These are phyloP conservation scores for Linderniella brevidens DNA, from an alignment of 257 asterid species.

Conservation along the genomic window DNA sequence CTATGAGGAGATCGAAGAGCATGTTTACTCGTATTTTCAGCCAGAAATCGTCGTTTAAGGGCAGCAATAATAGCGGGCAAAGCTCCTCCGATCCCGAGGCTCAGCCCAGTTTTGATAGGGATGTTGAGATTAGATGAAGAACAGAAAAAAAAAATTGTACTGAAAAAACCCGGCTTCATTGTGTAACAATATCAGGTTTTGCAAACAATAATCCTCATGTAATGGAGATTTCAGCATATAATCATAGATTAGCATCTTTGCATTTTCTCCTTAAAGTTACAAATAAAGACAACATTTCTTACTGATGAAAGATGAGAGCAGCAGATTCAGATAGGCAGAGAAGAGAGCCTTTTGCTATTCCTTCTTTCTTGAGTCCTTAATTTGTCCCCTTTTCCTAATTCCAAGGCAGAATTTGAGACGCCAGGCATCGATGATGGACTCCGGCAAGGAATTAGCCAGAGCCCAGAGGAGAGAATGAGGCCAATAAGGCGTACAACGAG, in stretches of 20 bases:
- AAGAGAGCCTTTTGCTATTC: constrained; percentile 38
- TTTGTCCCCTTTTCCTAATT: constrained; percentile 70
- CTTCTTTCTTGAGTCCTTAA: constrained; percentile 58
- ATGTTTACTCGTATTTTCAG: constrained; percentile 41
- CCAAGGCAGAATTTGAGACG: constrained; percentile 52
- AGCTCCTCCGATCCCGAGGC: constrained; percentile 28
- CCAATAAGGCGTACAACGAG: constrained; percentile 97
- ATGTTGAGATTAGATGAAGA: constrained; percentile 33
- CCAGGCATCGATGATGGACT: constrained; percentile 61
- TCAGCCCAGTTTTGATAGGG: constrained; percentile 23
- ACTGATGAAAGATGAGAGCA: not conserved
- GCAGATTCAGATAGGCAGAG: not conserved
- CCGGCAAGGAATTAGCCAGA: constrained; percentile 36
- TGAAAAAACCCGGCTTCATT: not conserved
- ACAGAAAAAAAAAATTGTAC: not conserved
- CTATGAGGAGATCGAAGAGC: constrained; percentile 43
- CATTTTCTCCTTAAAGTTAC: too few relatives aligned
- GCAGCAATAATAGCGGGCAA: constrained; percentile 16
- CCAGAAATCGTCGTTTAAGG: constrained; percentile 36
- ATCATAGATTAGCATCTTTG: too few relatives aligned
- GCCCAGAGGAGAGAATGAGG: constrained; percentile 85
- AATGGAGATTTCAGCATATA: too few relatives aligned
- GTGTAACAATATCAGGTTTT: constrained; percentile 2
- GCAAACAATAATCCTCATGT: not conserved
- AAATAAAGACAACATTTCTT: not conserved